Base-by-base conservation (phyloP, 2,329 filamentous ascomycete genomes). In the Cladophialophora chaetospira region DNA sequence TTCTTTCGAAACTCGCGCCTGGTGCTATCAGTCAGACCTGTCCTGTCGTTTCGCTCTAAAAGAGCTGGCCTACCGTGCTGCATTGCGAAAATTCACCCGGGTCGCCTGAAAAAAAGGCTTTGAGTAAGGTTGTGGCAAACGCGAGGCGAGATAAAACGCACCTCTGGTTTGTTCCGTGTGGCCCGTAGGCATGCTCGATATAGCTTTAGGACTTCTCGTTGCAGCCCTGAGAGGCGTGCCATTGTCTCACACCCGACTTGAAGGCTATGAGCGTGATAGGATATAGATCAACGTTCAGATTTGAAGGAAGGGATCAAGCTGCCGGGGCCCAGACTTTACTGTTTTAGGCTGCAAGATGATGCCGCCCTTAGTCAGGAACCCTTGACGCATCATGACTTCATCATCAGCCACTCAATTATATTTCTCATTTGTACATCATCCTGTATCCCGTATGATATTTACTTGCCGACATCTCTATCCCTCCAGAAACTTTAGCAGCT, bases 101-200 rank as follows among this genome's bases (percentile, higher is more conserved):
- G 58, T 57, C 38, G 57, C 53, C 50, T 63, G 26, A 19, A 52
- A 31, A 10, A 36, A 33, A 40, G 29, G 17, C 21, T 13, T 17
- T 46, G 8, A 51, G 43, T 47, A 33, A 38, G 9, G 19, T 13
- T 47, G 26, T 47, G 44, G 31, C 19, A 31, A 40, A 40, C 9
- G 33, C 8, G 11, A 28, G 29, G 36, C 44, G 19, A 15, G 10
- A 26, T 15, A 38, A 53, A 26, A 68, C 80, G 67, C 72, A 93
- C 90, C 66, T 75, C 70, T 47, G 92, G 91, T 72, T 99, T 97
- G 68, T 86, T 87, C 58, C 87, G 84, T 57, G 88, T 86, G 68
- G 89, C 89, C 58, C 92, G 84, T 23, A 99, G 77, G 68, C 93
- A 97, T 69, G 85, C 83, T 57, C 93, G 86, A 72, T 97, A 99